Evolutionary conservation across 371 early-diverging fungal species (phyloP), one percentile per base, ranked within the genome.

Genomic region (Apophysomyces variabilis): DNA sequence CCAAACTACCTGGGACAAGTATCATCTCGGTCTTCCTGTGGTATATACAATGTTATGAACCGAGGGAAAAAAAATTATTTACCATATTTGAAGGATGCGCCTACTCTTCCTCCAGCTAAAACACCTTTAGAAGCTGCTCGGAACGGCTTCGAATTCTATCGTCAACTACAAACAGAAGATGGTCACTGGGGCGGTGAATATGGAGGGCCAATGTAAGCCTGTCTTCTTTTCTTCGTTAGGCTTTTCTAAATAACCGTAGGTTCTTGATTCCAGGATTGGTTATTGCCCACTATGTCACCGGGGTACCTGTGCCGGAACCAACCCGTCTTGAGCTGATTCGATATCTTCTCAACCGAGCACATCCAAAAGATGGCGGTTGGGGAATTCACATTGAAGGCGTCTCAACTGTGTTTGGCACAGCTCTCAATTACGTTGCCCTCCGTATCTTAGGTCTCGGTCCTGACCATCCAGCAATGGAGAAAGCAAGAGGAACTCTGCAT

Each of bases 121-220:
- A 92, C 88, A 4, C 90, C 97, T 0, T 70, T 87, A 14, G 92
- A 95, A 66, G 79, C 93, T 18, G 98, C 97, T 12, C 85, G 89
- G 37, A 95, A 95, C 72, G 95, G 96, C 9, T 92, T 92, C 75
- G 87, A 89, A 61, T 99, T 96, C 77, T 94, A 88, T 66, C 85
- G 89, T 66, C 80, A 81, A 14, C 82, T 97, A 38, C 99, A 98
- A 74, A 95, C 96, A n/a, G 89, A 87, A 47, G 96, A 96, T 66
- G 99, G 99, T 4, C 97, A 97, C 84, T 98, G 95, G 93, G 93
- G 95, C 4, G 96, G 98, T 46, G 95, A 96, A 68, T 98, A 97
- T 77, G 98, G 96, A 64, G 99, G 99, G 4, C 98, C 99, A 35
- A 91, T 97, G 93, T 78, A 73, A 64, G 46, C 21, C 32, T 26